Evolutionary conservation across 2,329 filamentous ascomycete species (phyloP), one percentile per base, ranked within the genome.

Genomic region (Chrysosporium queenslandicum): DNA sequence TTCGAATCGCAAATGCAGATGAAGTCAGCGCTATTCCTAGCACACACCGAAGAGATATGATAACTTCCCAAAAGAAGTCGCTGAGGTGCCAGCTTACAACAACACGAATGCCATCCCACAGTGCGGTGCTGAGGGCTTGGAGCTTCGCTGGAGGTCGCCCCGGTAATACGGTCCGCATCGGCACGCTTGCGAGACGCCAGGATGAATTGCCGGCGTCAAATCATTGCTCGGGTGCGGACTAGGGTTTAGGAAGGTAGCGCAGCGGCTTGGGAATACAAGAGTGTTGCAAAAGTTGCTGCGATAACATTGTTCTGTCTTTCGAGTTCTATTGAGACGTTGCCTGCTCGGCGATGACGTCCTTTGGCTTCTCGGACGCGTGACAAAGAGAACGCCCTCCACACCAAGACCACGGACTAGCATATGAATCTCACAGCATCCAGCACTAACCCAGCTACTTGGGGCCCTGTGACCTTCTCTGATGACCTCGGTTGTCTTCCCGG

Each of bases 111-210:
- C 77, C 77, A 61, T 86, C 78, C 84, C 86, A 92, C 66, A 79
- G 76, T 66, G 82, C 85, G 56, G 82, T 84, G 68, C 81, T 80
- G 66, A 89, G 75, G 71, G 84, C 82, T 76, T 90, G 86, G 63
- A 87, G 82, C 75, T 81, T 85, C 63, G 83, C 77, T 74, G 80
- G 81, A 67, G 87, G 86, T 73, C 83, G 81, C 68, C 87, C 87
- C 58, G 87, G 87, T 62, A 90, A 77, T 71, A 90, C 80, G 66
- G 81, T 79, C 76, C 83, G 82, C 85, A 89, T 89, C 68, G 73
- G 81, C 73, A 67, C 64, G 64, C 65, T 61, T 59, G 57, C 58
- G 46, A 43, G 43, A 50, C 43, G 55, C 53, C 53, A 51, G 43
- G 40, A 20, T 30, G 40, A 45, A 27, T 34, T 25, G 41, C 46